Base-by-base conservation (phyloP, 441 rosid species). In the Jatropha podagrica region DNA sequence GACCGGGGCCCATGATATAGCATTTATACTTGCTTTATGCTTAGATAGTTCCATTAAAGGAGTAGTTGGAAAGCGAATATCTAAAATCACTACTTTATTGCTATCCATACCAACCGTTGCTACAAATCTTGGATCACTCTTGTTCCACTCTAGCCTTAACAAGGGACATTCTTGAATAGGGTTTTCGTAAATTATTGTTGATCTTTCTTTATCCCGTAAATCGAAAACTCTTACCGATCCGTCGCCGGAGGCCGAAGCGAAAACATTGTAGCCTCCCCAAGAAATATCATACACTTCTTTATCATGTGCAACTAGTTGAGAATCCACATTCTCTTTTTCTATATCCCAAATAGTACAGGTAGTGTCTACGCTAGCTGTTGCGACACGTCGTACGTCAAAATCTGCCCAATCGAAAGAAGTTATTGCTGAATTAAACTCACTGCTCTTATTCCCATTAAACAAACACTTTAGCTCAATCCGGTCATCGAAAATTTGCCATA, bases 361-460 rank as follows among this genome's bases (percentile, higher is more conserved):
- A 2, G 84, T 85, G 77, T 89, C 91, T 4, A 83, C 85, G 54
- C 90, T 86, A 5, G 86, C 78, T 0, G 85, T 78, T 11, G 84
- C 91, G 6, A 87, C 76, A 0, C 84, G 88, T 2, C 77, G 68
- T 1, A 75, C 18, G 44, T 89, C 88, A 7, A 86, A 86, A n/a
- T 80, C 78, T 0, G 91, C 86, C 91, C 91, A 89, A 27, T 87
- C 93, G 54, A 89, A 87, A 13, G 93, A 89, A 0, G 91, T 87
- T 60, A 87, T 77, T 7, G 89, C 79, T 0, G 86, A 83, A 73
- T 72, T 86, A 68, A 85, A 89, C 18, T 87, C 86, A 27, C 89
- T 87, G 32, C 66, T 73, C 65, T 82, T 83, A 80, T 81, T 83
- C 62, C 86, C 77, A 17, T 84, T 87, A 0, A 87, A 73, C 61